Evolutionary conservation across 2,329 filamentous ascomycete genomes (phyloP), one percentile per base, ranked within the genome.

Genomic region (Ilyonectria mors-panacis): DNA sequence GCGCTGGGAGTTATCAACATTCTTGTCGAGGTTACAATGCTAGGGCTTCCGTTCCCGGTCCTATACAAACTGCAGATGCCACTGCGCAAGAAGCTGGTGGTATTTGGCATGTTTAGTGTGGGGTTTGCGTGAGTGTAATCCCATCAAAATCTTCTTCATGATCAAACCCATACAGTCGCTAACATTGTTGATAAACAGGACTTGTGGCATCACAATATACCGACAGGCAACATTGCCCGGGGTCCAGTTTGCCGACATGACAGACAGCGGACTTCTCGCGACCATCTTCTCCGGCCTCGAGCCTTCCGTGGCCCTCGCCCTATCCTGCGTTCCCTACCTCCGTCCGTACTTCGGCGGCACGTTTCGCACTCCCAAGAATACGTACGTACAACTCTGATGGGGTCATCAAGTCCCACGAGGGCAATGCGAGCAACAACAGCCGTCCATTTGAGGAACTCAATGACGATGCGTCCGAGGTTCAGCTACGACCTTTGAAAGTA

Each of bases 271-370:
- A 21, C 59, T 62, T 13, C 28, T 62, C n/a, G 59, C 59, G 12
- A 62, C 59, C 19, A 47, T 62, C 13, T 56, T 62, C 28, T 62
- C 59, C 15, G 59, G 48, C 8, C 39, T 62, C 28, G 59, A 62
- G 50, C 59, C 59, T 9, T 62, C 59, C 6, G 59, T 62, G 23
- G 59, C 59, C 13, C 59, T 62, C 15, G 50, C 59, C 10, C 42
- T 62, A 4, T 54, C 59, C 4, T 62, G 59, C 15, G 59, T 62
- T 35, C 59, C 59, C 8, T 62, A n/a, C 7, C 39, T 42, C 4
- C 39, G 39, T 6, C 39, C 51, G 8, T 55, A 55, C 51, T 39
- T 55, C 33, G 35, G 51, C 51, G 30, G 51, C 51, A 21, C 30
- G 8, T 55, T 55, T 33, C 30, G 51, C 15, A 37, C 8, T 9